Base-by-base conservation (phyloP, 1,284 basidiomycete species). In the Leccinum brunneo-olivaceum region DNA sequence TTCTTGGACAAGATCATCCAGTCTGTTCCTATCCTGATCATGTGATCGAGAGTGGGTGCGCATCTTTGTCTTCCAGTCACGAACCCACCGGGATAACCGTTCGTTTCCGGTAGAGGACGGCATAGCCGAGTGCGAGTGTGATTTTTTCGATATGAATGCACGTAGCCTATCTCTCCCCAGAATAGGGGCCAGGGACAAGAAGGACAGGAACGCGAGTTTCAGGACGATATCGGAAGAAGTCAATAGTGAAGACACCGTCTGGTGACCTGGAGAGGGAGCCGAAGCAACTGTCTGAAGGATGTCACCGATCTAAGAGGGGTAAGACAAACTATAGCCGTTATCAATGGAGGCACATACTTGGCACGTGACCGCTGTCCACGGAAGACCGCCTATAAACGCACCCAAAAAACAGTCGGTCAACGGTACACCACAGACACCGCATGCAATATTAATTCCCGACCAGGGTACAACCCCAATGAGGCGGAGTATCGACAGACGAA, bases 401-500 rank as follows among this genome's bases (percentile, higher is more conserved):
- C 86, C 87, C 20, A 90, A 69, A 55, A 83, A 73, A 63, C 89
- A 92, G 57, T 91, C 84, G 44, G 67, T 59, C 38, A 87, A 58
- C 6, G 79, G 69, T 19, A 95, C 89, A 25, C 86, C 84, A 54
- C 88, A 89, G 14, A 93, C 88, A 37, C 90, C 90, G 62, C 86
- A 92, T 24, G 91, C 91, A 47, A 95, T 86, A 61, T 95, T 95
- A 70, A 95, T 90, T 43, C 89, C 91, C 42, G 87, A 90, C 90
- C 90, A 95, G 5, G 90, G 90, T 8, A 95, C 89, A 42, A 95
- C 79, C 20, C 91, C 90, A 59, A 93, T 78, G 41, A 93, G 79
- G 34, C 90, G 80, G 53, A 95, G 77, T 48, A 93, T 76, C 5
- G 88, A 82, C 38, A 94, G 69, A 25, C 90, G 79, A 27, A 90